Base-by-base conservation (phyloP, 306 rosid genomes). In the Calophaca sinica region DNA sequence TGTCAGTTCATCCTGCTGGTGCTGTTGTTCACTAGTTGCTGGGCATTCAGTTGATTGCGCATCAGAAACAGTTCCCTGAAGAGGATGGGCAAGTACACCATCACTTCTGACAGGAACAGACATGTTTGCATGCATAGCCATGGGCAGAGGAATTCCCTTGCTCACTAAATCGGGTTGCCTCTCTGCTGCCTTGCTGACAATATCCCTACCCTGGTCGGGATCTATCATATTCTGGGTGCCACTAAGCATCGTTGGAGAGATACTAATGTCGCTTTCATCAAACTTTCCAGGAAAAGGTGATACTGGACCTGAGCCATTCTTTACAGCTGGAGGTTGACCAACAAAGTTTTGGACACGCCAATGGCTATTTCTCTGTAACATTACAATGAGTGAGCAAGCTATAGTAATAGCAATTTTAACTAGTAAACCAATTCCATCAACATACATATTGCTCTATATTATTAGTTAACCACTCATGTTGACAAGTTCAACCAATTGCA, bases 321-420 rank as follows among this genome's bases (percentile, higher is more conserved):
- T 92, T 62, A 82, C 57, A 60, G 81, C 61, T 67, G 90, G 86
- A 75, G 92, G 92, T 78, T 90, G 88, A 69, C 96, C 90, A 42
- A 73, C 86, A 35, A 87, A 87, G 87, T 73, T 85, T 81, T 86
- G 99, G 69, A 86, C 93, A 35, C 97, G 98, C 99, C 99, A 96
- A 79, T 96, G 98, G 78, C 96, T 96, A 46, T 92, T 96, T 81
- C 99, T 90, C 99, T 96, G 96, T 72, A 78, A 66, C 58, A 81
- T 67, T 75, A 84, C 73, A 62, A 46, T 4, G 20, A 38, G 50
- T 73, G 41, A 81, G 81, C 26, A 77, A 68, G 64, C 53, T 62
- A 53, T 48, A 39, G 8, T 9, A 70, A 15, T 28, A 73, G 15
- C 53, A 83, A 72, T 1, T 61, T 53, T 6, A 62, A 77, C 65